Conservation (phyloP, 2,329 filamentous ascomycete genomes). For the Penicillium palitans region DNA sequence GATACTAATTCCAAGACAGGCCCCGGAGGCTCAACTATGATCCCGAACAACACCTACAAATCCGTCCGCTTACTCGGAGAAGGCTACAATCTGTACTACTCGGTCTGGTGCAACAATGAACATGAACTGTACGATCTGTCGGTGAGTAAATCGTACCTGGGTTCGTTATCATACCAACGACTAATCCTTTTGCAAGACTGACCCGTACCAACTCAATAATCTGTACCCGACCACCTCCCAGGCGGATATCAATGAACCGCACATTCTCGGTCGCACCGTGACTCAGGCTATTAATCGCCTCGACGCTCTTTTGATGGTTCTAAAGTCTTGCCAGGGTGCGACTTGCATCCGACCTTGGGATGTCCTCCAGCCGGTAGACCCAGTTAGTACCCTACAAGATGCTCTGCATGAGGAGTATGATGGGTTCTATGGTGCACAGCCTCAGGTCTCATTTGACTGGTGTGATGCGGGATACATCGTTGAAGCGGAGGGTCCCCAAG, state of each 20-base stretch:
- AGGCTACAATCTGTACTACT: slow-evolving; percentile 43
- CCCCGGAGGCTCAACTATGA: slow-evolving; percentile 16
- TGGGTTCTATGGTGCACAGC: slow-evolving; percentile 35
- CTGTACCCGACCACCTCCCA: slow-evolving; percentile 22
- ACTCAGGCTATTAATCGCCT: slow-evolving; percentile 29
- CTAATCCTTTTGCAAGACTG: slow-evolving; percentile 28
- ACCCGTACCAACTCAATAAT: slow-evolving; percentile 42
- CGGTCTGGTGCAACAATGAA: slow-evolving; percentile 45
- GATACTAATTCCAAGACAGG: slow-evolving; percentile 12
- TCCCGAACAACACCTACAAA: slow-evolving; percentile 44
- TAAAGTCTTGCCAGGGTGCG: slow-evolving; percentile 42
- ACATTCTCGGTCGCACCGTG: slow-evolving; percentile 25
- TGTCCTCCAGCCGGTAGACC: slow-evolving; percentile 35
- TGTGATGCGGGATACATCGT: slow-evolving; percentile 41
- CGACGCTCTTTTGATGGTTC: slow-evolving; percentile 39
- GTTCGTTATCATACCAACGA: not conserved
- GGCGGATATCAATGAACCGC: not conserved
- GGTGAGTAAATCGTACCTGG: slow-evolving; percentile 17
- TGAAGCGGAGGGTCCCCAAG: slow-evolving; percentile 39
- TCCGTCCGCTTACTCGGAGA: slow-evolving; percentile 38
- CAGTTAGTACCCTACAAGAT: slow-evolving; percentile 34
- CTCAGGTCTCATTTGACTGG: slow-evolving; percentile 35
- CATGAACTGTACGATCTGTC: slow-evolving; percentile 44
- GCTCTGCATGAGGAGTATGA: slow-evolving; percentile 35
- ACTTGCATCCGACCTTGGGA: slow-evolving; percentile 42